Base-by-base conservation (phyloP, 1,139 yeast genomes). In the Yamadazyma oceani region DNA sequence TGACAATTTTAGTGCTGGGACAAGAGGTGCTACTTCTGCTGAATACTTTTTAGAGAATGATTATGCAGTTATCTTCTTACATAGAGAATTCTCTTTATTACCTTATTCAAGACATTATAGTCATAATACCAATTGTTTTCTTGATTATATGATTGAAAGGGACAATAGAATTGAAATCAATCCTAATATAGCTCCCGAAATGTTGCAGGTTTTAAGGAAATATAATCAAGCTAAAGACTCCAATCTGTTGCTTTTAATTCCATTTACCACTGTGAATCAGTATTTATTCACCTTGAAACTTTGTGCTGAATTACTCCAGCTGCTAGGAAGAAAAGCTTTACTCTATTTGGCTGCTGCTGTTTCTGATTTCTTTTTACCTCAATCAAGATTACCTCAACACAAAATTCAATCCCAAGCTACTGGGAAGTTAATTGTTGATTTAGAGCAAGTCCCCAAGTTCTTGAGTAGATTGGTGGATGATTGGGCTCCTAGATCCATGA, bases 281-380 rank as follows among this genome's bases (percentile, higher is more conserved):
- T 92, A 92, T 54, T 66, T 92, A 42, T 90, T 85, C 69, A 86
- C 97, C 0, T 69, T 94, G 48, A 79, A 82, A 48, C 64, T 78
- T 31, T 69, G 87, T 11, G 85, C 95, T 1, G 74, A 75, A 44
- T 66, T 73, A 36, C 59, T 92, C 50, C 73, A 80, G 32, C 60
- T 64, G 2, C 64, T 79, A 34, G 80, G 78, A 3, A 57, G 73
- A 2, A 65, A 66, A 40, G 87, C 88, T 0, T 58, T 92, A 34
- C 86, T 92, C 55, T 94, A 85, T 61, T 70, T 92, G 44, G 98
- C 98, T 0, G 98, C 98, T 3, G 98, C 98, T 0, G 99, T 92
- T 0, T 86, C 96, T 5, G 99, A 92, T 60, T 92, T 94, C 61
- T 92, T 89, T 64, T 72, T 92, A 31, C 99, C 98, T 2, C 79